A percentile compares a stretch with the other conserved stretches of the same genome.
Evolutionary conservation across 306 rosid species (phyloP).

Genomic region (Quillaja saponaria): DNA sequence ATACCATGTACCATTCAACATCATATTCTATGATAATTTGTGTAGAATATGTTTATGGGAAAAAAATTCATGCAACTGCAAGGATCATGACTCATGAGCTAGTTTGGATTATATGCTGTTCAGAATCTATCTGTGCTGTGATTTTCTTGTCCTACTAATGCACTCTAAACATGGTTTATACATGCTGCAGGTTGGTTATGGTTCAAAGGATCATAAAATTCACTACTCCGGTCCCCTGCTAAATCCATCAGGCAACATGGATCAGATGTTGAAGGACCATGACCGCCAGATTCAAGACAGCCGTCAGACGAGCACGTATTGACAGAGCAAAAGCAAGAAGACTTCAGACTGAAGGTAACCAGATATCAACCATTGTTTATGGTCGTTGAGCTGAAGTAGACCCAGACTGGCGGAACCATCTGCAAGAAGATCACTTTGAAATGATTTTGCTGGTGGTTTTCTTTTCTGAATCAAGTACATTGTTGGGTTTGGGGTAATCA

Average conservation of each 20-base stretch:
- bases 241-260: constrained; percentile 92
- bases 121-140: too few species aligned
- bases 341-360: constrained; percentile 79
- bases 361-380: constrained; percentile 69
- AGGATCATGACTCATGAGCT: constrained; percentile 17
- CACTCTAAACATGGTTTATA: too few species aligned
- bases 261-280: constrained; percentile 96
- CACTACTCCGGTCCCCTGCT: constrained; percentile 96
- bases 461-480: constrained; percentile 32
- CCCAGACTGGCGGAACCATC: constrained; percentile 38
- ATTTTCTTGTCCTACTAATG: too few species aligned
- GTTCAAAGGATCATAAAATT: constrained; percentile 91
- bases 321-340: constrained; percentile 88
- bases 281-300: constrained; percentile 98
- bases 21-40: background rate
- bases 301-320: constrained; percentile 77
- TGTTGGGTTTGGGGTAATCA: constrained; percentile 41
- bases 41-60: too few species aligned
- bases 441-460: constrained; percentile 33
- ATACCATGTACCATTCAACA: too few species aligned
- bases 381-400: constrained; percentile 66
- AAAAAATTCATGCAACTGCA: too few species aligned
- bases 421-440: constrained; percentile 27
- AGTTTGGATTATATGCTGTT: too few species aligned
- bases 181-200: constrained; percentile 71